Evolutionary conservation across 2,329 filamentous ascomycete species (phyloP).

Genomic region (Ophiobolus disseminans): DNA sequence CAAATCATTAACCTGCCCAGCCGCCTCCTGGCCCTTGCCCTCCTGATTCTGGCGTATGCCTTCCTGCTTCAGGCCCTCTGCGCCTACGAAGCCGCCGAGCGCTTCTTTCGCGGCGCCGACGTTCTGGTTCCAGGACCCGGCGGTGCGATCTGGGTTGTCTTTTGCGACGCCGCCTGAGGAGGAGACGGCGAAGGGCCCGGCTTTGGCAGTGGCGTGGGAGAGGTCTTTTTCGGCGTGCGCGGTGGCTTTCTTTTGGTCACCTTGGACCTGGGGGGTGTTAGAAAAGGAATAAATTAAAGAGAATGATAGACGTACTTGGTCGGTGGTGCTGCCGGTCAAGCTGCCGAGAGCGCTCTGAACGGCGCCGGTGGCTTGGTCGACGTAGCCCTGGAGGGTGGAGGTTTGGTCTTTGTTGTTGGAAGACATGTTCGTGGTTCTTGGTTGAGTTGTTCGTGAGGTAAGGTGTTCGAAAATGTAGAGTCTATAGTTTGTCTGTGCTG

Average conservation of each 20-base stretch:
- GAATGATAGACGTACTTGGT: slow-evolving; percentile 59
- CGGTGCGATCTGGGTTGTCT: slow-evolving; percentile 74
- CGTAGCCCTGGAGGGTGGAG: slow-evolving; percentile 76
- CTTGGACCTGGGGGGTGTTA: slow-evolving; percentile 59
- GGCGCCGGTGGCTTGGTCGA: slow-evolving; percentile 72
- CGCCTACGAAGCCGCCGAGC: slow-evolving; percentile 76
- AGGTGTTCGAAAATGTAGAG: too few relatives aligned
- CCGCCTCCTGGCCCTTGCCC: slow-evolving; percentile 81
- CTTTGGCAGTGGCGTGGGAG: slow-evolving; percentile 76
- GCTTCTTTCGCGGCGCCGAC: slow-evolving; percentile 85
- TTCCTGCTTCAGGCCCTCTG: slow-evolving; percentile 74
- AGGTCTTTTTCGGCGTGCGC: slow-evolving; percentile 72
- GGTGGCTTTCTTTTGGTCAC: slow-evolving; percentile 69
- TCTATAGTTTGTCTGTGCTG: too few relatives aligned
- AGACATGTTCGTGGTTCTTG: slow-evolving; percentile 52
- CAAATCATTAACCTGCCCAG: slow-evolving; percentile 79
- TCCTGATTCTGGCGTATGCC: slow-evolving; percentile 80
- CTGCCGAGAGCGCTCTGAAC: slow-evolving; percentile 75
- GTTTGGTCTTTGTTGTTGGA: slow-evolving; percentile 62
- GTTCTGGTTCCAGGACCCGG: slow-evolving; percentile 86
- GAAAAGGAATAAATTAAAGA: slow-evolving; percentile 9
- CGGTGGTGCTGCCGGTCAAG: slow-evolving; percentile 73
- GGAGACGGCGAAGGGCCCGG: slow-evolving; percentile 75
- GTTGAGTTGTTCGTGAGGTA: too few relatives aligned
- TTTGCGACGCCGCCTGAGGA: slow-evolving; percentile 72